Conservation (phyloP, 179 eudicot species). For the Pouteria campechiana region DNA sequence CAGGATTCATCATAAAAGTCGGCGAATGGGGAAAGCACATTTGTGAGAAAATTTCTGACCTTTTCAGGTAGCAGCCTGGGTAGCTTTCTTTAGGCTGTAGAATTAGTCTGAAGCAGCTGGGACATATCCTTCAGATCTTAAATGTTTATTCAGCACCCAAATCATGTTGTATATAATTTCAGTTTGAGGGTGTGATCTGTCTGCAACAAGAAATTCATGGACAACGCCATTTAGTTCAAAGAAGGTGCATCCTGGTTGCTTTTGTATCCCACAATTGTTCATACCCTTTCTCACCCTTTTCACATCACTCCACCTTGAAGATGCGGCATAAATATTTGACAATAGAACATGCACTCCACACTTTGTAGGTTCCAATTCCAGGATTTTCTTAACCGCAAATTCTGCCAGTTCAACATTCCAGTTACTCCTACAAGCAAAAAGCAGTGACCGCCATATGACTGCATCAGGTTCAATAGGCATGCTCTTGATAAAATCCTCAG, state of each 20-base stretch:
- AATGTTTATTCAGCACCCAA: too few relatives aligned
- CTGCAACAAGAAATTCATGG: conserved; percentile 27
- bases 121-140: too few relatives aligned
- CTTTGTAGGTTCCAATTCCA: conserved; percentile 30
- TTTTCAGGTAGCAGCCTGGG: too few relatives aligned
- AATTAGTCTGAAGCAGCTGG: too few relatives aligned
- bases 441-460: conserved; percentile 31
- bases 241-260: conserved; percentile 24
- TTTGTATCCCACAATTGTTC: conserved; percentile 21
- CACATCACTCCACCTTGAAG: conserved; percentile 27
- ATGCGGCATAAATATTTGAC: conserved; percentile 28
- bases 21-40: too few relatives aligned
- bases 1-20: too few relatives aligned
- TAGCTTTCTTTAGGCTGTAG: too few relatives aligned
- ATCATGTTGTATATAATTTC: conserved; percentile 12
- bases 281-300: conserved; percentile 12
- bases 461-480: conserved; percentile 39
- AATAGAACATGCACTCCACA: conserved; percentile 28
- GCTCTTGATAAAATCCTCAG: conserved; percentile 12
- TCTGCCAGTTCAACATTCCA: conserved; percentile 23
- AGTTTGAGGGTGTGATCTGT: conserved; percentile 21
- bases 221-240: conserved; percentile 24
- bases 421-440: conserved; percentile 24
- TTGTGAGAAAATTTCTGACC: too few relatives aligned
- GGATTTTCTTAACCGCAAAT: conserved; percentile 18